Base-by-base conservation (phyloP, 768 basidiomycete species). In the Tricholoma sp. region DNA sequence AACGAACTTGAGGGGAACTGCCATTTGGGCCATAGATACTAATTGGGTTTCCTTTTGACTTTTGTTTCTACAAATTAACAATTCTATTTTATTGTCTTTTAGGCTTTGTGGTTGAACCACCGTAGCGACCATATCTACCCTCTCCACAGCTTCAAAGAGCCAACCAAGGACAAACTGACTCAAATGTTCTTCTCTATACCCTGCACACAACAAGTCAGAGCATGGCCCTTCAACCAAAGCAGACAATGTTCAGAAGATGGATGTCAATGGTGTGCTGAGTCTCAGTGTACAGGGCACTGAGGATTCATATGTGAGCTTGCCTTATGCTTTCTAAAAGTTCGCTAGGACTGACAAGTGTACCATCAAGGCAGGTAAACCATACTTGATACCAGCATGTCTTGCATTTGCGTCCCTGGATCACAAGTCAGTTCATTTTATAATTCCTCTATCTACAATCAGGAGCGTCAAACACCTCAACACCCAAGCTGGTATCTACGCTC, bases 381-480 rank as follows among this genome's bases (percentile, higher is more conserved):
- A 94, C 66, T 79, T 99, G 42, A 79, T 96, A 57, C 83, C 94
- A 9, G 92, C 94, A 0, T 98, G 89, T 72, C 79, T 99, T 7
- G 84, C 90, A 17, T 99, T 98, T 72, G 74, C 86, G 10, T 96
- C 94, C 5, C 72, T 96, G 24, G 97, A 99, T 71, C 84, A 88
- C 65, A 94, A 94, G 68, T 94, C 92, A 20, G 94, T 94, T 56
- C 80, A 88, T 44, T 94, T 94, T 72, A 93, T 93, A 7, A 74
- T 98, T 8, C 96, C 97, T 31, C 79, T 99, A 42, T 93, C 88
- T 53, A 94, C 94, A 6, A 85, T 99, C 62, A 83, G 97, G 51
- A 78, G 97, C 54, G 97, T 99, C 17, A 97, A 99, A 72, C 77
- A 94, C 49, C 80, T 98, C 53, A 97, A 96, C 68, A 89, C 94